phyloP scores from a whole-genome alignment of 169 alveolate species.

The Plasmodium malariae region DNA sequence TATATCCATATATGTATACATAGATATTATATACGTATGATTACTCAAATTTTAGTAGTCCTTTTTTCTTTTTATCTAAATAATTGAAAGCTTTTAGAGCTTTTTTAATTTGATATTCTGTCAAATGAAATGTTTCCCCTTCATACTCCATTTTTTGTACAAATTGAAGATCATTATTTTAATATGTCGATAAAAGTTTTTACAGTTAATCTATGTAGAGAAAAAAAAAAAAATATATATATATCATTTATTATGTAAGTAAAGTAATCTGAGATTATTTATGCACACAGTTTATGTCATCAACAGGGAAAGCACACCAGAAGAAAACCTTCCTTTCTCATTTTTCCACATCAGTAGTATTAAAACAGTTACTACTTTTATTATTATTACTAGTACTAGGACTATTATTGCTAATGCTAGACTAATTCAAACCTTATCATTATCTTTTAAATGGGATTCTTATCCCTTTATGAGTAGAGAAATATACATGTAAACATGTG shows the following conservation, averaged over 20 bases:
- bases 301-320: no score
- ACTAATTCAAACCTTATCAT: no score
- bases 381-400: no score
- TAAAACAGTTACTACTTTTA: no score
- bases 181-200: not conserved
- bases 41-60: conserved; percentile 60
- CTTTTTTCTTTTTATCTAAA: conserved; percentile 73
- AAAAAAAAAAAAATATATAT: not conserved
- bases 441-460: no score
- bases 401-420: no score
- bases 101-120: conserved; percentile 75
- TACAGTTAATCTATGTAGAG: not conserved
- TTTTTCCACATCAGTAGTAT: no score
- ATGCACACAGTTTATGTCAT: no score
- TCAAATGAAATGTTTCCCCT: conserved; percentile 71
- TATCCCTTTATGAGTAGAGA: no score
- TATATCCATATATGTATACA: not conserved
- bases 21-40: conserved; percentile 9
- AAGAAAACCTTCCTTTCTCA: no score
- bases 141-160: conserved; percentile 64
- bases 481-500: no score
- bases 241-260: not conserved
- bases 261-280: no score
- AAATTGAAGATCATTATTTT: not conserved
- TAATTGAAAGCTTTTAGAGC: conserved; percentile 63